Base-by-base conservation (phyloP, 805 yeast species). In the Ogataea siamensis region DNA sequence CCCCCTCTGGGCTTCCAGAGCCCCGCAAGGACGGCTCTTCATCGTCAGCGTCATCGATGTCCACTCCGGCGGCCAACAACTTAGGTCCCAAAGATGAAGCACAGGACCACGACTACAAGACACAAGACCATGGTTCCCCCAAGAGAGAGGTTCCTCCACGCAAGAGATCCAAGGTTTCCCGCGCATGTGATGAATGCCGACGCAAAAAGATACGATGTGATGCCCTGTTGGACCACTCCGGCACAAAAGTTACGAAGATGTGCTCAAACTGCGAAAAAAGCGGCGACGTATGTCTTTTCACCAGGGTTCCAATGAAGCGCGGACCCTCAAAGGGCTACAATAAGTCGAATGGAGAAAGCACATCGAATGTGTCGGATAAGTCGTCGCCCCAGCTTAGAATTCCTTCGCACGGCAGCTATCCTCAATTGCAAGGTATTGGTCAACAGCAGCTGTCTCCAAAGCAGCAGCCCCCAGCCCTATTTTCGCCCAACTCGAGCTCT, bases 181-280 rank as follows among this genome's bases (percentile, higher is more conserved):
- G 94, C 37, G 93, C 91, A 2, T 84, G 94, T 56, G 94, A 84
- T 56, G 79, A 81, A 38, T 84, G 93, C 57, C 70, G 93, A 24
- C 68, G 83, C 31, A 82, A 83, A 58, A 84, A 84, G 55, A 71
- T 83, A 15, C 69, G 76, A 38, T 84, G 94, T 62, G 79, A 83
- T 55, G 87, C 84, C 15, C 70, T 70, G 17, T 70, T 72, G 40
- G 67, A 67, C 35, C 32, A 61, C 8, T 60, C 68, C 5, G 66
- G 73, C 13, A 73, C 64, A 49, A 62, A 64, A 7, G 71, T 78
- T n/a, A 63, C 71, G 24, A 70, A 69, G 42, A 57, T 68, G 2
- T 84, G 94, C 57, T 62, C 80, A 10, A 80, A 75, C 46, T 84
- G 94, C 58, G 54, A 62, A 11, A 78, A 76, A 53, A 76, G 70